Base-by-base conservation (phyloP, 208 protist species). In the Wallacemonas rigidus region DNA sequence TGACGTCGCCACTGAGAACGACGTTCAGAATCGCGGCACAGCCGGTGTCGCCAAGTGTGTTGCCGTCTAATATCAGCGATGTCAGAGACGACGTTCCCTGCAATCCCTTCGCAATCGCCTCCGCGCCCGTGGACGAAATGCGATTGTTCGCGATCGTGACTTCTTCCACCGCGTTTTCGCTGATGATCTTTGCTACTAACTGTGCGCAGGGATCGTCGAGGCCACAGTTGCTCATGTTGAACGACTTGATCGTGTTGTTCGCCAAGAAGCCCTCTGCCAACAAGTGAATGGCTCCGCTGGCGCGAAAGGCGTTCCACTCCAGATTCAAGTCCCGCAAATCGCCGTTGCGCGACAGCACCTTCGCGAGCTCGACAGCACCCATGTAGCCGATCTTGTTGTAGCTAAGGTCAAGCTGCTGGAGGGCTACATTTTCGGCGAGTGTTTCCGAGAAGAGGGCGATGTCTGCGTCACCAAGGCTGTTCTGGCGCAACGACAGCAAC, bases 241-340 rank as follows among this genome's bases (percentile, higher is more conserved):
- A 91, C 36, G 81, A 81, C 67, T 94, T 95, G 67, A 97, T 86
- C 8, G 93, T 97, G 77, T 96, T 96, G 77, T 96, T 97, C 39
- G 84, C 61, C 43, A 95, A 73, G 40, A 97, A 74, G 48, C 93
- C 91, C 39, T 97, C 87, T 14, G 68, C 77, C 53, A 97, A 71
- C 53, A 97, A 69, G 9, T 82, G 58, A 15, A 85, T 56, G 55
- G 79, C 80, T 26, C 87, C 91, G 14, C 81, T 79, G 8, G 79
- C 78, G 36, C 88, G 79, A 69, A 97, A 86, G n/a, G 79, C 58
- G 72, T 97, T 97, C 87, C 90, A 94, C 75, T 97, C 89, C n/a
- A 96, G 41, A 72, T 96, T 96, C 41, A 97, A 73, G 71, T 89
- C 78, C 17, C 87, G 88, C n/a, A 97, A 67, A 67, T 96, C 91